Evolutionary conservation across 1,284 basidiomycete species (phyloP), one percentile per base, ranked within the genome.

Genomic region (Schizophyllum commune): DNA sequence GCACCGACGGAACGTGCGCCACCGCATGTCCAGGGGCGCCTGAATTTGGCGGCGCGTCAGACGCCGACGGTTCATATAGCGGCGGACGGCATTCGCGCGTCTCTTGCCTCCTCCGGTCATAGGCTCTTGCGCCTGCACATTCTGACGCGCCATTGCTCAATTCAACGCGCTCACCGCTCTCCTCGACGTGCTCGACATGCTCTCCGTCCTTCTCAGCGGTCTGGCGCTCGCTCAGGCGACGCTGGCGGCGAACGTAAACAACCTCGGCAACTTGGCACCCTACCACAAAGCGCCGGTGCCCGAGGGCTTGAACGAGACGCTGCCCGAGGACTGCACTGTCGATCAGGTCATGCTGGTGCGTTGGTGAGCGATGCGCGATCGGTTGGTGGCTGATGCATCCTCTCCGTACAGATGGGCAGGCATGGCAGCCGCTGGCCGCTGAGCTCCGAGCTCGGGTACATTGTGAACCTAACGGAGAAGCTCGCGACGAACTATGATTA

Each of bases 271-370:
- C 63, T 68, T 75, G 64, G 72, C 70, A 51, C 77, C 77, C 20
- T 79, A 77, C 63, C 68, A 67, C 59, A 70, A 72, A 61, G 73
- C 72, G 0, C 75, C 78, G 6, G 62, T 68, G 13, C 68, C 71
- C 15, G 58, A 62, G n/a, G 74, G 74, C 4, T 64, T 78, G 34
- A 68, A 68, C 56, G 68, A 62, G 57, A 65, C 68, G 32, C 71
- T 80, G 11, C 77, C 79, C 9, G 69, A 63, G n/a, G 78, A 78
- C 64, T 79, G 78, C 65, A 69, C 65, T 56, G 76, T 81, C 47
- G 72, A 77, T 39, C 77, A 78, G 65, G 75, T 79, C 64, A 70
- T 79, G 69, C 63, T 77, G 68, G 75, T 77, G 21, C 19, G 56
- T 32, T 21, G 11, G 54, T 39, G 54, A 52, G 22, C 59, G 20